Conservation (phyloP, 2,329 filamentous ascomycete genomes). For the Botryotinia globosa region DNA sequence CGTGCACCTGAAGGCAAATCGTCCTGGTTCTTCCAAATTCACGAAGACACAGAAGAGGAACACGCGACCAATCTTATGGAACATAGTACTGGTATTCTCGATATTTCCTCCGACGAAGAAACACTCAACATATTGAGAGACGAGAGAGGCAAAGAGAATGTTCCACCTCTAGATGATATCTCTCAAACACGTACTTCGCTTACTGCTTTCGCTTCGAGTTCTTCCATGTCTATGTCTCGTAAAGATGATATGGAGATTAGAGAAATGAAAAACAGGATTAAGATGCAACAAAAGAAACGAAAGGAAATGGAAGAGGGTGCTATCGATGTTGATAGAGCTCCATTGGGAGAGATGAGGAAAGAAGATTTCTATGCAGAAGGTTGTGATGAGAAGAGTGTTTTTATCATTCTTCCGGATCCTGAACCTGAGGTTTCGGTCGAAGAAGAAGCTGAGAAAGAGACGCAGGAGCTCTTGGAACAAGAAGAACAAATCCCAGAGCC, state of each 20-base stretch:
- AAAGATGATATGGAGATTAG: constrained; percentile 22
- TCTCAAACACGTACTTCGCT: constrained; percentile 49
- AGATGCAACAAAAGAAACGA: constrained; percentile 36
- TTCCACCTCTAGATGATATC: constrained; percentile 69
- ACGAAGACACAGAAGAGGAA: constrained; percentile 87
- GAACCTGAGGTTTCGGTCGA: constrained; percentile 29
- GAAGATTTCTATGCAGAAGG: constrained; percentile 66
- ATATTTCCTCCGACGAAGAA: constrained; percentile 88
- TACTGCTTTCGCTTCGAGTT: constrained; percentile 22
- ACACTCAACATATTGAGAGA: constrained; percentile 52
- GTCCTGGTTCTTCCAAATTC: constrained; percentile 89
- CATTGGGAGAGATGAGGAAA: constrained; percentile 65
- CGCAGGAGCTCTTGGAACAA: constrained; percentile 21
- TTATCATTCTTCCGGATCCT: constrained; percentile 58
- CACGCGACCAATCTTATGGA: constrained; percentile 91
- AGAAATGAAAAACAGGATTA: constrained; percentile 38
- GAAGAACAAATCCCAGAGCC: neutral
- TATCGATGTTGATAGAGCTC: constrained; percentile 61
- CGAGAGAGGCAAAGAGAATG: constrained; percentile 84
- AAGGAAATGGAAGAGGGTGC: constrained; percentile 51
- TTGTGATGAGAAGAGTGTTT: constrained; percentile 59
- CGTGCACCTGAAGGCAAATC: constrained; percentile 52
- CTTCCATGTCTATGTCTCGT: constrained; percentile 29
- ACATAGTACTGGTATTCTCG: constrained; percentile 80
- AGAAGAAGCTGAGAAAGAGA: constrained; percentile 34